Base-by-base conservation (phyloP, 2,329 filamentous ascomycete species). In the Diaporthe citrichinensis region DNA sequence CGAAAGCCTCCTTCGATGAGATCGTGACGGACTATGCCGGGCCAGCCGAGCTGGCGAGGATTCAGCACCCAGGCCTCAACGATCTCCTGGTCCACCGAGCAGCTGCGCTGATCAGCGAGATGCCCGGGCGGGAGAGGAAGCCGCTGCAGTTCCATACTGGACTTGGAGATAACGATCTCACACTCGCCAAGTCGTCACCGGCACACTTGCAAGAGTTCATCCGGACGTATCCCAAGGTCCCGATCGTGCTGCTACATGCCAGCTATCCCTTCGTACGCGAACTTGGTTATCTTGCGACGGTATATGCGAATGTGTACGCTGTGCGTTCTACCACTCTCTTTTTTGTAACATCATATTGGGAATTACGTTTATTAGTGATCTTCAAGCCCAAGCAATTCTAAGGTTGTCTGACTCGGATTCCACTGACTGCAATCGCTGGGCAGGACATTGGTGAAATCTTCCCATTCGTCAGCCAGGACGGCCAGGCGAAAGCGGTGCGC, bases 91-190 rank as follows among this genome's bases (percentile, higher is more conserved):
- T 97, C 2, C 89, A 93, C 72, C 86, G 88, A 41, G 88, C 92
- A 0, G 91, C 94, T 9, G 86, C 88, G 61, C 82, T 92, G 39
- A 88, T 96, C 71, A 83, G 85, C 12, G 84, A 87, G 51, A 83
- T 85, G 44, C 82, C 81, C 25, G 82, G 81, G 4, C 83, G 84
- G 1, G 79, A 83, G 74, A 90, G 90, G 74, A 97, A 96, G 81
- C 94, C 94, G 0, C 86, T 97, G 17, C 95, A 97, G 80, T 94
- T 98, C 78, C 95, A 97, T 80, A 97, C 94, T 0, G 94, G 94
- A 0, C 87, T 97, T 0, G 94, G 95, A 0, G 95, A 97, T 80
- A 94, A 92, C 78, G 94, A 97, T 79, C 93, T 97, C 69, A 90
- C 87, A 6, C 85, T 97, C 36, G 85, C 90, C 3, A 90, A 89